These are phyloP conservation scores for Fraxinus velutina DNA, from an alignment of 305 asterid genomes.

Conservation along the genomic window DNA sequence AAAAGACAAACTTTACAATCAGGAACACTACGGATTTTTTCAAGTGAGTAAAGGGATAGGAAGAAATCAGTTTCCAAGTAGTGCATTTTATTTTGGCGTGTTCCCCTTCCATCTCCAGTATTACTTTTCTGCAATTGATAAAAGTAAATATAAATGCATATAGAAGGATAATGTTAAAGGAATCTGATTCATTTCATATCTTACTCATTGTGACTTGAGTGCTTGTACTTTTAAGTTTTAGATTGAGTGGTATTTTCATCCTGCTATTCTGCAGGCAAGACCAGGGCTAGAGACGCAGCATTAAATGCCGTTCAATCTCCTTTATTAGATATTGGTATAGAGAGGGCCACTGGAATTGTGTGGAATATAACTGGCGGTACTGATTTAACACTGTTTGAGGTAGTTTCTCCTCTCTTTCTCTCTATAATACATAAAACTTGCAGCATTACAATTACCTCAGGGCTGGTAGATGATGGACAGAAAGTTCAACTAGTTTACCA, in stretches of 20 bases:
- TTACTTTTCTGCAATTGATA: neutral
- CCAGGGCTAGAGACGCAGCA: constrained; percentile 97
- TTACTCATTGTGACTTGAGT: neutral
- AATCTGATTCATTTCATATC: neutral
- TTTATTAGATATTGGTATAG: constrained; percentile 83
- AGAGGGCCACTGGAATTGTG: constrained; percentile 97
- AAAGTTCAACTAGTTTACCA: neutral
- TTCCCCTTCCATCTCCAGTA: neutral
- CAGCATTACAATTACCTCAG: neutral
- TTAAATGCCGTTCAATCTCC: constrained; percentile 95
- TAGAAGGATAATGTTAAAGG: neutral
- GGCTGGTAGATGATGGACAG: neutral
- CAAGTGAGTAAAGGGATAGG: neutral
- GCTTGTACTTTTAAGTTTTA: constrained; percentile 1
- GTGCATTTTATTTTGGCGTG: neutral
- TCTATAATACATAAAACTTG: neutral
- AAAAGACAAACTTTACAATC: neutral
- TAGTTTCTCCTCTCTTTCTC: constrained; percentile 25
- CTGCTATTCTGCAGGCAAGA: constrained; percentile 58
- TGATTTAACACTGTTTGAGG: constrained; percentile 93
- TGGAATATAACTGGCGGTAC: constrained; percentile 98
- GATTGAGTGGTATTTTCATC: constrained; percentile 12
- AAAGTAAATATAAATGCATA: neutral
- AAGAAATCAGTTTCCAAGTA: neutral
- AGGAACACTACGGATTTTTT: neutral